Conservation (phyloP, 257 asterid species). For the Thymus mandschuricus region DNA sequence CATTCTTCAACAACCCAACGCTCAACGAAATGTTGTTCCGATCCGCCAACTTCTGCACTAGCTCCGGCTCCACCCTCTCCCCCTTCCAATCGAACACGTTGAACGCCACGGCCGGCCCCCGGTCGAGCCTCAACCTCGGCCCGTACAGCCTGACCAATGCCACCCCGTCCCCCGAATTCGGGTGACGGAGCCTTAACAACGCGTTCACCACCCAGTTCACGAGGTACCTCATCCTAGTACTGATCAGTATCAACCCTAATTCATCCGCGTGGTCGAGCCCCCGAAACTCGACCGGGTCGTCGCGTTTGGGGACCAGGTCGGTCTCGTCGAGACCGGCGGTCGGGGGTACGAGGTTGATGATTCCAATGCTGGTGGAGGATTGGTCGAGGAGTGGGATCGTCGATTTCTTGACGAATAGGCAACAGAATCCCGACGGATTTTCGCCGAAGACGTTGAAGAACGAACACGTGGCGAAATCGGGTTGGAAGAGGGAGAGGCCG, state of each 20-base stretch:
- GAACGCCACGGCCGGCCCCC: conserved; percentile 74
- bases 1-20: conserved; percentile 57
- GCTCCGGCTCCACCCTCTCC: conserved; percentile 60
- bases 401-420: conserved; percentile 70
- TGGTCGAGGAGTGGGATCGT: conserved; percentile 36
- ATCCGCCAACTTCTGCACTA: conserved; percentile 82
- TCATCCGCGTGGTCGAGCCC: conserved; percentile 79
- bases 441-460: conserved; percentile 79
- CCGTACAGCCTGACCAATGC: conserved; percentile 63
- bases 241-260: conserved; percentile 65
- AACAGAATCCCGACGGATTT: conserved; percentile 87
- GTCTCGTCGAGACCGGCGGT: too few species aligned
- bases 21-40: conserved; percentile 61
- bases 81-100: conserved; percentile 89
- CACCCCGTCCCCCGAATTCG: conserved; percentile 55
- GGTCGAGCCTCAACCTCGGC: conserved; percentile 53
- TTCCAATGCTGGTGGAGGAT: conserved; percentile 49
- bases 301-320: too few species aligned
- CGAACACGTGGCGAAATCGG: conserved; percentile 72
- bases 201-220: conserved; percentile 79
- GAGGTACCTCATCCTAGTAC: conserved; percentile 54
- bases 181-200: conserved; percentile 57
- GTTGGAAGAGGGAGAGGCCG: conserved; percentile 76
- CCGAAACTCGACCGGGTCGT: conserved; percentile 39
- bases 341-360: conserved; percentile 58